Percentiles rank a stretch among this genome's conserved stretches.
Conservation (phyloP, 2,329 filamentous ascomycete species). For the Colletotrichum limetticola region DNA sequence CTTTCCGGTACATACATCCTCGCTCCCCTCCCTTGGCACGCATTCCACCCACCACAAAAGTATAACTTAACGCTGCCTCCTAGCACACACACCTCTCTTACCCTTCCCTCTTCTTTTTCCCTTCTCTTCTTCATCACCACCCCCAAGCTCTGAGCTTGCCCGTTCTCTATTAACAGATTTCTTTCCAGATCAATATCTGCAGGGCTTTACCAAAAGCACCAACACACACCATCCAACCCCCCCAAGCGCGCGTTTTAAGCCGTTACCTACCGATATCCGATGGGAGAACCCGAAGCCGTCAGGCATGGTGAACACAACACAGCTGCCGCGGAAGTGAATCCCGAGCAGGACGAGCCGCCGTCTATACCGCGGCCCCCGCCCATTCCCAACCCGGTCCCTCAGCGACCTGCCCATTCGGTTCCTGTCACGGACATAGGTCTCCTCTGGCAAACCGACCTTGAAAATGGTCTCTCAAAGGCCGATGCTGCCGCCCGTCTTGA, state of each 20-base stretch:
- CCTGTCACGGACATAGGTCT: conserved; percentile 41
- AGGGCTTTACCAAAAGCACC: conserved; percentile 31
- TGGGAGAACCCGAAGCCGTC: conserved; percentile 37
- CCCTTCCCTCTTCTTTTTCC: not conserved
- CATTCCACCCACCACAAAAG: conserved; percentile 6
- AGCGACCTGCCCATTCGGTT: conserved; percentile 40
- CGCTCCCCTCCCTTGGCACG: conserved; percentile 26
- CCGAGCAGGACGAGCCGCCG: conserved; percentile 38
- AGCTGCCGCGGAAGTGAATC: conserved; percentile 37
- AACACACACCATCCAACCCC: conserved; percentile 3
- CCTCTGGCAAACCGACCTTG: conserved; percentile 53
- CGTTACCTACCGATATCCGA: conserved; percentile 37
- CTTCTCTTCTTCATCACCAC: conserved; percentile 25
- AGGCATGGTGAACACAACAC: conserved; percentile 38
- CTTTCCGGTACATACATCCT: not conserved
- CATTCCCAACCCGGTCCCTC: conserved; percentile 29
- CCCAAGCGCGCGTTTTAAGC: conserved; percentile 22
- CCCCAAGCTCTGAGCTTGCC: conserved; percentile 33
- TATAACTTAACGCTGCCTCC: conserved; percentile 34
- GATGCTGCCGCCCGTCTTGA: conserved; percentile 74
- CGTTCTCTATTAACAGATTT: conserved; percentile 9
- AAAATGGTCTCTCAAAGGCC: conserved; percentile 70
- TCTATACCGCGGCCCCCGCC: conserved; percentile 35
- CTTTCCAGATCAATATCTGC: conserved; percentile 3
- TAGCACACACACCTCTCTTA: not conserved